phyloP scores from a whole-genome alignment of 2,329 filamentous ascomycete genomes.

The Ceratocystis eucalypticola region DNA sequence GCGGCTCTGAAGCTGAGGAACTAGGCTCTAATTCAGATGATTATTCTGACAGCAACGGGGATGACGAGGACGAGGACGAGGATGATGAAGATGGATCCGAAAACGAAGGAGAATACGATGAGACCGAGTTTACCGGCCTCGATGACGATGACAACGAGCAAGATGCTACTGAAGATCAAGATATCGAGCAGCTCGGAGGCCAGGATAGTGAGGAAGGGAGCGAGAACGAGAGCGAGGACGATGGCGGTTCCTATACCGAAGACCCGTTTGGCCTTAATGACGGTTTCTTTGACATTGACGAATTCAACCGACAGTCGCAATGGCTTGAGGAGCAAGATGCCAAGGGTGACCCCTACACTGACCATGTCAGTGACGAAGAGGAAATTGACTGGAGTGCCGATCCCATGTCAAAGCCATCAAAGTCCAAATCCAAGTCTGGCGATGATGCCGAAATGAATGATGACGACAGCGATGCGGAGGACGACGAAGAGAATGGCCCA shows the following conservation, averaged over 20 bases:
- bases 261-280: conserved; percentile 85
- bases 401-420: conserved; percentile 40
- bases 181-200: conserved; percentile 17
- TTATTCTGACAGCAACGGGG: conserved; percentile 26
- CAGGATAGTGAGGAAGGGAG: conserved; percentile 26
- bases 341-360: conserved; percentile 60
- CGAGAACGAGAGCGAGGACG: conserved; percentile 32
- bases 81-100: conserved; percentile 21
- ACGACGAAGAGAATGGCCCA: conserved; percentile 62
- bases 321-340: conserved; percentile 78
- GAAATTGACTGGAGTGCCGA: conserved; percentile 79
- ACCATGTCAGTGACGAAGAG: conserved; percentile 67
- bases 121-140: conserved; percentile 20
- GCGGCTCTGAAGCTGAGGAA: conserved; percentile 25
- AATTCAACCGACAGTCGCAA: conserved; percentile 90
- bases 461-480: conserved; percentile 39
- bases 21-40: conserved; percentile 25
- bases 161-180: conserved; percentile 22
- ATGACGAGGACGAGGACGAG: conserved; percentile 25
- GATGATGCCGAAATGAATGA: conserved; percentile 27
- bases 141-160: conserved; percentile 27
- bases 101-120: conserved; percentile 9
- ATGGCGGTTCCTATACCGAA: conserved; percentile 43
- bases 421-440: conserved; percentile 25
- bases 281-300: conserved; percentile 93